Percentiles rank a stretch among this genome's conserved stretches.
These are phyloP conservation scores for Podospora tetraspora DNA, from an alignment of 495 filamentous ascomycete species.

Conservation along the genomic window DNA sequence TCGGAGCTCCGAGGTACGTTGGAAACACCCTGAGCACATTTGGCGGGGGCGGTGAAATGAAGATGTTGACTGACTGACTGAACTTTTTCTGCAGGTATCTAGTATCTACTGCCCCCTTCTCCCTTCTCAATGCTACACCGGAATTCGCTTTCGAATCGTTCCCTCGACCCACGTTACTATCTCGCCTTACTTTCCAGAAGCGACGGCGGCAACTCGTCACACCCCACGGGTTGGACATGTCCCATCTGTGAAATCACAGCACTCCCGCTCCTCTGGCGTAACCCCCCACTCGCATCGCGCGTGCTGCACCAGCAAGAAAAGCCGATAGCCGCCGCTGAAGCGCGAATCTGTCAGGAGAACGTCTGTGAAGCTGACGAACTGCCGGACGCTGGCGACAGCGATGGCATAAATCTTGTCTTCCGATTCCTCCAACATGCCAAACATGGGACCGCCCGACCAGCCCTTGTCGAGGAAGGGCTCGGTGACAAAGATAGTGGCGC, in stretches of 20 bases:
- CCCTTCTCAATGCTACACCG: background rate
- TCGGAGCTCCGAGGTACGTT: background rate
- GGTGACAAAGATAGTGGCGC: background rate
- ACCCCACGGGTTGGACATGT: background rate
- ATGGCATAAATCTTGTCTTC: background rate
- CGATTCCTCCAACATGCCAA: background rate
- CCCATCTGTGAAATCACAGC: background rate
- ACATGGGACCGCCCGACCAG: conserved; percentile 7
- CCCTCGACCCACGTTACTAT: background rate
- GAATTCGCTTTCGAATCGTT: background rate
- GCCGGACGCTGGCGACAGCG: background rate
- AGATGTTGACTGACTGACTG: background rate
- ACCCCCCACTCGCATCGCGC: background rate
- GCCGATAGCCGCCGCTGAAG: background rate
- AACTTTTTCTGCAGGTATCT: background rate
- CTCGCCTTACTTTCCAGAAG: background rate
- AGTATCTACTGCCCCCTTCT: background rate
- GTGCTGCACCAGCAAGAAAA: background rate
- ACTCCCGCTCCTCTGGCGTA: background rate
- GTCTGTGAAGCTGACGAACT: background rate
- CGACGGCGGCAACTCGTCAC: background rate
- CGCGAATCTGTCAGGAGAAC: background rate
- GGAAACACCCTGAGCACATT: background rate
- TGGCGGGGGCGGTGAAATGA: background rate
- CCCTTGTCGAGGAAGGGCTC: background rate